Percentiles rank a stretch among this genome's conserved stretches.
phyloP scores from a whole-genome alignment of 2,329 filamentous ascomycete genomes.

The Fusarium acutatum region DNA sequence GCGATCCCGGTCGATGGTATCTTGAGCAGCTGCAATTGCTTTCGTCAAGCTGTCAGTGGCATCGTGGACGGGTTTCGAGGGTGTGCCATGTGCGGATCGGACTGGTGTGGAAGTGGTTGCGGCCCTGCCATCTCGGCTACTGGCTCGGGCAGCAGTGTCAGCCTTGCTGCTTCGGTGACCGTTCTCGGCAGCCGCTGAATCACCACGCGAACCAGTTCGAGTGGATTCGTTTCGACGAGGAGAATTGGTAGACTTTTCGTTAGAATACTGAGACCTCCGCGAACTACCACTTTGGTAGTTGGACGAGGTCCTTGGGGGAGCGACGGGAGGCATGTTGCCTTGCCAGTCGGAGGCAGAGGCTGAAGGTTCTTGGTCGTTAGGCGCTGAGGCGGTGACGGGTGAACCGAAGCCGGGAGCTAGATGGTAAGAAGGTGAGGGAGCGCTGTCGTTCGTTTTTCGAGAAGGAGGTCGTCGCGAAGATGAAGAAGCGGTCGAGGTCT shows the following conservation, averaged over 20 bases:
- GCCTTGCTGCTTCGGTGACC: conserved; percentile 45
- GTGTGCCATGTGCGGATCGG: conserved; percentile 56
- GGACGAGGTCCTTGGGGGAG: conserved; percentile 84
- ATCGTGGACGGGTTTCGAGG: conserved; percentile 71
- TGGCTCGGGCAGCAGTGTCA: conserved; percentile 52
- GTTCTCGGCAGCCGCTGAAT: conserved; percentile 43
- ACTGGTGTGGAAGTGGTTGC: conserved; percentile 54
- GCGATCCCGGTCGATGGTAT: conserved; percentile 42
- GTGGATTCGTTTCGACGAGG: conserved; percentile 52
- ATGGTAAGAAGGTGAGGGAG: conserved; percentile 48
- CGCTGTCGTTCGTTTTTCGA: conserved; percentile 61
- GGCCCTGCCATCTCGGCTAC: conserved; percentile 52
- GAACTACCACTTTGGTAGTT: conserved; percentile 59
- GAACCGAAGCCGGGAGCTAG: conserved; percentile 57
- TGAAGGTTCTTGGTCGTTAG: conserved; percentile 51
- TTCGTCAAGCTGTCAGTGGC: conserved; percentile 82
- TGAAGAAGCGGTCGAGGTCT: conserved; percentile 57
- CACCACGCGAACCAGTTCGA: conserved; percentile 47
- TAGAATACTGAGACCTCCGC: conserved; percentile 55
- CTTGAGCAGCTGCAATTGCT: conserved; percentile 60
- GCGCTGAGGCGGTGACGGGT: conserved; percentile 54
- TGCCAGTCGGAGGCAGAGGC: conserved; percentile 59
- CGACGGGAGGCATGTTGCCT: conserved; percentile 73
- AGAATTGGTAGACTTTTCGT: conserved; percentile 55
- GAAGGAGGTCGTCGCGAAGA: conserved; percentile 63